These are phyloP conservation scores for Phytomonas francai DNA, from an alignment of 208 protist species.

Conservation along the genomic window DNA sequence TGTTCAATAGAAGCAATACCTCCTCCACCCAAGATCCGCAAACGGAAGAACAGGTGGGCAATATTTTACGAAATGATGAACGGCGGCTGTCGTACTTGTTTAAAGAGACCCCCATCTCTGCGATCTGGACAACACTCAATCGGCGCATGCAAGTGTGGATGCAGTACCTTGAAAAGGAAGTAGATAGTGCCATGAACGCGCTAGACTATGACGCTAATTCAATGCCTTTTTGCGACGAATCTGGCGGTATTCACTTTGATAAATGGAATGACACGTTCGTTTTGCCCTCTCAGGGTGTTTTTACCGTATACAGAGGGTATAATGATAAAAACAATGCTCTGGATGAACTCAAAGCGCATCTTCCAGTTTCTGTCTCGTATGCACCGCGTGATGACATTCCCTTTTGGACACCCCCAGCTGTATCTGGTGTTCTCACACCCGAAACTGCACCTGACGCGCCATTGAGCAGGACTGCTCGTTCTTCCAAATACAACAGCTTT, in stretches of 20 bases:
- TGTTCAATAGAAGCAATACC: not conserved
- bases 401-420: not conserved
- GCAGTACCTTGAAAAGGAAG: slow-evolving; percentile 39
- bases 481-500: not conserved
- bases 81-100: slow-evolving; percentile 22
- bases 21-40: not conserved
- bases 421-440: not conserved
- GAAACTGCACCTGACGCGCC: no score
- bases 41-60: not conserved
- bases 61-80: slow-evolving; percentile 15
- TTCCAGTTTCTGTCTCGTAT: not conserved
- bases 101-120: slow-evolving; percentile 34
- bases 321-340: not conserved
- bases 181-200: slow-evolving; percentile 25
- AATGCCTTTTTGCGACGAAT: not conserved
- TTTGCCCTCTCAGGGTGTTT: not conserved
- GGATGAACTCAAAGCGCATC: not conserved
- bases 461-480: not conserved
- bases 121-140: slow-evolving; percentile 23
- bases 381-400: not conserved
- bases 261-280: not conserved
- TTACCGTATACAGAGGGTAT: not conserved
- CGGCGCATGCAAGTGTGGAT: slow-evolving; percentile 24
- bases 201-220: slow-evolving; percentile 50
- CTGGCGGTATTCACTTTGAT: not conserved